These are phyloP conservation scores for Diaporthe longicolla DNA, from an alignment of 2,329 filamentous ascomycete genomes.

Conservation along the genomic window DNA sequence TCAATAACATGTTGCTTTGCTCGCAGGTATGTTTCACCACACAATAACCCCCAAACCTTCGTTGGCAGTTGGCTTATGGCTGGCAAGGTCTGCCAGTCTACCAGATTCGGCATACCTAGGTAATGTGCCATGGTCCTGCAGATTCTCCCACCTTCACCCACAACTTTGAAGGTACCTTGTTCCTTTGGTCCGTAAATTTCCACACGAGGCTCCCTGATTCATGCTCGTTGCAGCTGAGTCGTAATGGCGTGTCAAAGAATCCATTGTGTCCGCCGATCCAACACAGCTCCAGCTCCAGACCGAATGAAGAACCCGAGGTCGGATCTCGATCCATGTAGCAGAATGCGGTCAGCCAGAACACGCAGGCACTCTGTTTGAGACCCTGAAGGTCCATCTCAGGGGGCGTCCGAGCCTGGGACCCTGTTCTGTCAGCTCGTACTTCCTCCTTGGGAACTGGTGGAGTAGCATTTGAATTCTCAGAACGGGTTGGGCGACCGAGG, in stretches of 20 bases:
- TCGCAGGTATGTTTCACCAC: no score
- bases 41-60: not conserved
- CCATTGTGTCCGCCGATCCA: not conserved
- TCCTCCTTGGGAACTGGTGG: not conserved
- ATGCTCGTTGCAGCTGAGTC: not conserved
- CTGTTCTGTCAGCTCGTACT: not conserved
- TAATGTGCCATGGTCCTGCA: not conserved
- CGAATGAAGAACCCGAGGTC: not conserved
- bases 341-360: not conserved
- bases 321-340: conserved; percentile 1
- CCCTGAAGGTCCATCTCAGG: not conserved
- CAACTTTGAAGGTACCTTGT: not conserved
- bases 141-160: not conserved
- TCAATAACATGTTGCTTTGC: not conserved
- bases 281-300: not conserved
- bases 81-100: not conserved
- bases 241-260: not conserved
- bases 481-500: not conserved
- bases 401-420: not conserved
- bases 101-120: not conserved
- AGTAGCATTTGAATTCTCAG: not conserved
- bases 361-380: not conserved
- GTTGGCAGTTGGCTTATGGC: not conserved
- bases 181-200: not conserved
- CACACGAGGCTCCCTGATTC: not conserved